phyloP scores from a whole-genome alignment of 495 filamentous ascomycete genomes.

The Friedmanniomyces endolithicus region DNA sequence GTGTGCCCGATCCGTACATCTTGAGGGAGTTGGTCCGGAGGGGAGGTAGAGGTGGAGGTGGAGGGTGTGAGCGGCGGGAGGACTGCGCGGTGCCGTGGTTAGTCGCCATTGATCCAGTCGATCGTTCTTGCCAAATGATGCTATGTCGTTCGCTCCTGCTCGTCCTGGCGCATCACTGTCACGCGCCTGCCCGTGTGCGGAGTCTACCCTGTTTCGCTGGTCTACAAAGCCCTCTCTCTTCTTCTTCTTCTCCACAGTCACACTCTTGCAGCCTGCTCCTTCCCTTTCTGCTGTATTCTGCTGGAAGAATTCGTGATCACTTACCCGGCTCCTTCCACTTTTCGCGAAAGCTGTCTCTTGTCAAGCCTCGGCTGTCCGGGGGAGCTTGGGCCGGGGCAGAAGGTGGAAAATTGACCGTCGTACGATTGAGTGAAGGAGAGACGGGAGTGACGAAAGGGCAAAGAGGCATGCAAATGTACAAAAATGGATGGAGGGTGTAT shows the following conservation, averaged over 20 bases:
- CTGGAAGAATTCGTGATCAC: not conserved
- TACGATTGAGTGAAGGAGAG: too few species aligned
- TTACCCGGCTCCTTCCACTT: constrained; percentile 1
- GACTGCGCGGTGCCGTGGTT: constrained; percentile 1
- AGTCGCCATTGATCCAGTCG: not conserved
- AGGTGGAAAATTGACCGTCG: too few species aligned
- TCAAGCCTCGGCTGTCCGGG: too few species aligned
- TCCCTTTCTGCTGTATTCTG: not conserved
- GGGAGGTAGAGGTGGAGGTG: constrained; percentile 28
- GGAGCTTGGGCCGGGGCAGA: too few species aligned
- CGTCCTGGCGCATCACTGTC: constrained; percentile 1
- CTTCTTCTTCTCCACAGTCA: not conserved
- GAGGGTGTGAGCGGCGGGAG: constrained; percentile 60
- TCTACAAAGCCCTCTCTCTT: not conserved
- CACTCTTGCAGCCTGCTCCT: not conserved
- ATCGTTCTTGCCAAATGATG: not conserved
- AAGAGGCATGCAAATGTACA: too few species aligned
- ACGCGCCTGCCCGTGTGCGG: too few species aligned
- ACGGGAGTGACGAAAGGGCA: too few species aligned
- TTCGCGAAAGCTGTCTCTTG: not conserved
- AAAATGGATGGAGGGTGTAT: too few species aligned
- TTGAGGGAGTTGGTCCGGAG: constrained; percentile 16
- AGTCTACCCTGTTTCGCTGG: too few species aligned
- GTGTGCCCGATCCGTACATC: constrained; percentile 74
- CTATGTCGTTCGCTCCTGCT: not conserved